Conservation (phyloP, 169 alveolate species). For the Plasmodium gonderi region DNA sequence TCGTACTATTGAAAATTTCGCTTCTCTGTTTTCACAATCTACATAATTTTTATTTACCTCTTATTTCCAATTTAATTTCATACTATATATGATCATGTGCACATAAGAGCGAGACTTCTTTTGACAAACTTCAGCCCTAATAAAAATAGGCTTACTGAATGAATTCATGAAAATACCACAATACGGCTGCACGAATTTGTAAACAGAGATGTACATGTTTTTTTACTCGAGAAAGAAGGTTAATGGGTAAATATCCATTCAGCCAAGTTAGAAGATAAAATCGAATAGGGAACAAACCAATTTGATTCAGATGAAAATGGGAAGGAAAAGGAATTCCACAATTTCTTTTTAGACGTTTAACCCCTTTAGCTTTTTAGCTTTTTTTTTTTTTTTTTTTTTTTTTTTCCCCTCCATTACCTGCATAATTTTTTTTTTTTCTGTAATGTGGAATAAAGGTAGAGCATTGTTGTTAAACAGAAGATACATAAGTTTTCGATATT, state of each 20-base stretch:
- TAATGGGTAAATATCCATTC: not conserved
- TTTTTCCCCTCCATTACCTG: not conserved
- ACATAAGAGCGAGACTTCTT: not conserved
- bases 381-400: not conserved
- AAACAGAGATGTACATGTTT: not conserved
- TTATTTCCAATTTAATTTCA: not conserved
- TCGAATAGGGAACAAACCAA: not conserved
- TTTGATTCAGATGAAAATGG: not conserved
- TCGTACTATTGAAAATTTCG: not conserved
- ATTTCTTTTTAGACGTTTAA: not conserved
- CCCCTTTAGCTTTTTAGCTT: not conserved
- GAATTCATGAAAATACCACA: not conserved
- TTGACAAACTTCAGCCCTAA: not conserved
- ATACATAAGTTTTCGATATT: conserved; percentile 34
- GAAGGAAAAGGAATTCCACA: conserved; percentile 5
- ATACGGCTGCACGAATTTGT: not conserved
- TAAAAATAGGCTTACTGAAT: not conserved
- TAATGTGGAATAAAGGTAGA: conserved; percentile 70
- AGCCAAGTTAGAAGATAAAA: conserved; percentile 3
- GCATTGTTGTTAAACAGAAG: conserved; percentile 35
- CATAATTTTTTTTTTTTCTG: conserved; percentile 28
- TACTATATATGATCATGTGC: not conserved
- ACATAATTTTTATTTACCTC: not conserved
- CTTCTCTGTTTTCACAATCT: not conserved
- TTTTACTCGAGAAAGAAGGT: not conserved